A percentile compares a stretch with the other conserved stretches of the same genome.
phyloP scores from a whole-genome alignment of 495 filamentous ascomycete genomes.

The Aspergillus funiculosus region DNA sequence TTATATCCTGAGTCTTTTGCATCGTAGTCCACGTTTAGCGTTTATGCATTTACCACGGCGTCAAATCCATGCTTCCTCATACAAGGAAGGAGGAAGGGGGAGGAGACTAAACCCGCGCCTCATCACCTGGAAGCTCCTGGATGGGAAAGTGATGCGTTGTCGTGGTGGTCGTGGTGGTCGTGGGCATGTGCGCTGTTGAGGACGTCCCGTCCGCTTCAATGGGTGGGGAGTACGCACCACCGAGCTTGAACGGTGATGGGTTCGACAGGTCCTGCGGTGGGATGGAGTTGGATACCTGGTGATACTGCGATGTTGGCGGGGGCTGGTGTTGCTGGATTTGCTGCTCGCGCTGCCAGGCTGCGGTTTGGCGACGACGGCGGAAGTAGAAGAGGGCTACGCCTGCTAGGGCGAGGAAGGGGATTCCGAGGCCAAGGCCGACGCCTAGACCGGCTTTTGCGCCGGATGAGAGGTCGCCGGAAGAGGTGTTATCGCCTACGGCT shows the following conservation, averaged over 20 bases:
- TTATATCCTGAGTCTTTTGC: too few relatives aligned
- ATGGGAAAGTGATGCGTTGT: not conserved
- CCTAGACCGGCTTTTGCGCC: conserved; percentile 11
- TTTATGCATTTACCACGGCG: too few relatives aligned
- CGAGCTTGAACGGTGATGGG: conserved; percentile 5
- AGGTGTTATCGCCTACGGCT: not conserved
- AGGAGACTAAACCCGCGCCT: too few relatives aligned
- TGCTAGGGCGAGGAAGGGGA: conserved; percentile 8
- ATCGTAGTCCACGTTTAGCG: too few relatives aligned
- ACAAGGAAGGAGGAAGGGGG: too few relatives aligned
- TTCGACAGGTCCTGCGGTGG: not conserved
- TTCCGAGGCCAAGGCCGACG: conserved; percentile 11
- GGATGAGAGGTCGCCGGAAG: conserved; percentile 2
- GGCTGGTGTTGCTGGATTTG: not conserved
- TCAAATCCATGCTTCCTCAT: too few relatives aligned
- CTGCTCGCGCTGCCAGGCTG: not conserved
- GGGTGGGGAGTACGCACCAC: not conserved
- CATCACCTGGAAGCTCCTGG: conserved; percentile 8
- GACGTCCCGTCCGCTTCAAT: conserved; percentile 1
- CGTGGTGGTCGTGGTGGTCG: not conserved
- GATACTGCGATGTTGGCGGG: not conserved
- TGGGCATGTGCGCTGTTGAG: not conserved
- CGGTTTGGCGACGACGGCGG: not conserved
- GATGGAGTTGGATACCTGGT: not conserved
- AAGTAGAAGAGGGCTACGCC: conserved; percentile 7